These are phyloP conservation scores for Beauveria australis DNA, from an alignment of 2,329 filamentous ascomycete species.

Conservation along the genomic window DNA sequence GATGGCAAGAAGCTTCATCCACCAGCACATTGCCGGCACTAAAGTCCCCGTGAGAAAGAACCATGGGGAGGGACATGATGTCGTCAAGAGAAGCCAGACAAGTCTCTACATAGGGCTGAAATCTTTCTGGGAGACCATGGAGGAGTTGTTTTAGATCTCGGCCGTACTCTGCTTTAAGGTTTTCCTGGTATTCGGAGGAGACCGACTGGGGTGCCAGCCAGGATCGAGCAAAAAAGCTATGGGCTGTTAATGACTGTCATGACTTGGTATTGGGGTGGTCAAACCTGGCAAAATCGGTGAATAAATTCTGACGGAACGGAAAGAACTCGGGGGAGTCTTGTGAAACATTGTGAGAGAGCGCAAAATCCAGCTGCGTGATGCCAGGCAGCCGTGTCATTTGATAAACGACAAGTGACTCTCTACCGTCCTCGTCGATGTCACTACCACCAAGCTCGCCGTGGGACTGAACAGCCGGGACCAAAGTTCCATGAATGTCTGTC, in stretches of 20 bases:
- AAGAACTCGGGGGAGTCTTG: conserved; percentile 26
- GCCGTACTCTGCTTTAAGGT: background rate
- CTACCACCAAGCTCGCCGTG: conserved; percentile 20
- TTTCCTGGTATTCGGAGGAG: background rate
- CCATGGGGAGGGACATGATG: conserved; percentile 21
- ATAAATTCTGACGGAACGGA: conserved; percentile 26
- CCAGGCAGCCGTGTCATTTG: conserved; percentile 26
- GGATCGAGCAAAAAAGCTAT: conserved; percentile 19
- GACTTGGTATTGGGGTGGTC: conserved; percentile 25
- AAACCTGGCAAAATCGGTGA: conserved; percentile 25
- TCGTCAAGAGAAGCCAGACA: background rate
- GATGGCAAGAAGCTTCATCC: conserved; percentile 25
- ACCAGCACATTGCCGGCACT: conserved; percentile 31
- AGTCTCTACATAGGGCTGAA: background rate
- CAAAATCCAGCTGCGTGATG: conserved; percentile 28
- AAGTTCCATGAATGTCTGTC: conserved; percentile 23
- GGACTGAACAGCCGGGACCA: conserved; percentile 19
- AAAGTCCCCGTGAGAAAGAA: conserved; percentile 32
- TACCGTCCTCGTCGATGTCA: conserved; percentile 10
- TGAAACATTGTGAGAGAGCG: conserved; percentile 24
- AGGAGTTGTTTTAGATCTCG: background rate
- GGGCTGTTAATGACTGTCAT: conserved; percentile 19
- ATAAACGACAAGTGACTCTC: conserved; percentile 29
- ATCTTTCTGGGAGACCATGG: background rate
- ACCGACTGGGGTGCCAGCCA: background rate